Evolutionary conservation across 371 early-diverging fungal genomes (phyloP).

Genomic region (Mortierella sp.): DNA sequence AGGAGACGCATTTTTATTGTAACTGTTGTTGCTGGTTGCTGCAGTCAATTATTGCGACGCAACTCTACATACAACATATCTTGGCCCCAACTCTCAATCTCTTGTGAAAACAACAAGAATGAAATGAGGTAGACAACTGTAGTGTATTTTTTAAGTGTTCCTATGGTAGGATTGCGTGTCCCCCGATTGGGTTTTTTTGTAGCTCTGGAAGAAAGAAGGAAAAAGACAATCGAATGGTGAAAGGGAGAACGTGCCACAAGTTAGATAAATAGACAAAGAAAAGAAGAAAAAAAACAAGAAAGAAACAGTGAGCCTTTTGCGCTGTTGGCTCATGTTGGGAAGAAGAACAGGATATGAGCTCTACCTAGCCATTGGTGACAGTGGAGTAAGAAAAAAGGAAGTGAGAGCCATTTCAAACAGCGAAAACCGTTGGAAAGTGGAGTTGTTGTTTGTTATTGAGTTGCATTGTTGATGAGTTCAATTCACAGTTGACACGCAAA

Average conservation of each 20-base stretch:
- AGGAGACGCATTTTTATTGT: too few relatives aligned
- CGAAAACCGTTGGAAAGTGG: not conserved
- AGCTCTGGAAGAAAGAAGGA: not conserved
- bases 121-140: not conserved
- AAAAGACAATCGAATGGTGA: not conserved
- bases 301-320: not conserved
- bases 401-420: not conserved
- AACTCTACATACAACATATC: too few relatives aligned
- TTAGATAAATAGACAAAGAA: too few relatives aligned
- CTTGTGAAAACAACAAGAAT: not conserved
- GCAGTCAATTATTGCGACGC: too few relatives aligned
- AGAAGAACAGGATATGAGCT: not conserved
- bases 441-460: not conserved
- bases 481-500: not conserved
- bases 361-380: not conserved
- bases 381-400: not conserved
- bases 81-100: not conserved
- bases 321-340: not conserved
- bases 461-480: not conserved
- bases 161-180: not conserved
- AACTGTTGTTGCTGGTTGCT: too few relatives aligned
- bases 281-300: not conserved
- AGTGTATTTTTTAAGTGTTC: not conserved
- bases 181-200: not conserved
- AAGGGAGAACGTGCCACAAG: not conserved